Evolutionary conservation across 1,139 yeast species (phyloP).

Genomic region (Yamadazyma atmosphaerica): DNA sequence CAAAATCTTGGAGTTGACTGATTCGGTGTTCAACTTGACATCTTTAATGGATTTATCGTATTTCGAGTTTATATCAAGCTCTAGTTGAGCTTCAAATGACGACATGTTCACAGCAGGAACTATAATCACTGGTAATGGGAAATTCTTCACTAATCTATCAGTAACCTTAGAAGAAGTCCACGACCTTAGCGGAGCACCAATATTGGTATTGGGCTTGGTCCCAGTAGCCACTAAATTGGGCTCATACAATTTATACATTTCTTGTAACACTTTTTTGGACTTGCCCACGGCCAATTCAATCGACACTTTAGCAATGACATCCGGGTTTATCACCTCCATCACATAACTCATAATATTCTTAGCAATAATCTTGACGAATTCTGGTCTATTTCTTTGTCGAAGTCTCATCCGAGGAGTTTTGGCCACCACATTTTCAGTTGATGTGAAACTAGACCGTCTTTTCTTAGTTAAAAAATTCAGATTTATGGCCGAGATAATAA

Average conservation of each 20-base stretch:
- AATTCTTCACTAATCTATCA: conserved; percentile 61
- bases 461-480: conserved; percentile 8
- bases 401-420: conserved; percentile 34
- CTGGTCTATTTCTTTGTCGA: conserved; percentile 35
- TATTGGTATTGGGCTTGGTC: conserved; percentile 48
- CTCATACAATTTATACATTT: conserved; percentile 60
- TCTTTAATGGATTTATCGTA: conserved; percentile 9
- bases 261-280: conserved; percentile 56
- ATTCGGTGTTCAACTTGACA: not conserved
- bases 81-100: conserved; percentile 45
- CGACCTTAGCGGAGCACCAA: conserved; percentile 54
- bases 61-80: conserved; percentile 20
- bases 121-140: conserved; percentile 67
- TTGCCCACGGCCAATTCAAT: conserved; percentile 65
- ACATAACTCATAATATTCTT: conserved; percentile 49
- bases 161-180: conserved; percentile 64
- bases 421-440: conserved; percentile 30
- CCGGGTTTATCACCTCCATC: conserved; percentile 47
- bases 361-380: conserved; percentile 33
- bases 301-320: conserved; percentile 53
- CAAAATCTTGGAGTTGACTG: not conserved
- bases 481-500: conserved; percentile 50
- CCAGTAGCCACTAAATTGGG: conserved; percentile 69
- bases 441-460: conserved; percentile 12
- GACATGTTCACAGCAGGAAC: conserved; percentile 68